Evolutionary conservation across 345 rosid species (phyloP).

Genomic region (Rhodomyrtus tomentosa): DNA sequence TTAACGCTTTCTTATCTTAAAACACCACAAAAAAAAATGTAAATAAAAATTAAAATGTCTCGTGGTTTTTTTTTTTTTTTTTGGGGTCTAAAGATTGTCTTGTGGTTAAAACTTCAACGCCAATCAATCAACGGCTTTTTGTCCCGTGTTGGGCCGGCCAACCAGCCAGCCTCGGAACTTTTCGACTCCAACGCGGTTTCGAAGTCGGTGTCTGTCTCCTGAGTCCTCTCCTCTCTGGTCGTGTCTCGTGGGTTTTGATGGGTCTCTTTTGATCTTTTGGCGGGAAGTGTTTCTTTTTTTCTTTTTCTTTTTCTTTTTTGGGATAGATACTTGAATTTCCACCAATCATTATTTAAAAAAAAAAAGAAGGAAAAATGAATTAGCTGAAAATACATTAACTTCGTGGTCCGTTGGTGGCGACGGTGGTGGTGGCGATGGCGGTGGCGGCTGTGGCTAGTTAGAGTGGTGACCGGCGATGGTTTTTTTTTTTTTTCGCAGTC

Average conservation of each 20-base stretch:
- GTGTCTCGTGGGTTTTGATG: background rate
- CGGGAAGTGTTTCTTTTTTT: background rate
- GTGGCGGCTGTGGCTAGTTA: too few species aligned
- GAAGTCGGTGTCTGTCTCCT: background rate
- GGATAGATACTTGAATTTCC: background rate
- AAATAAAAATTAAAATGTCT: background rate
- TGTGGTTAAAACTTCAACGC: background rate
- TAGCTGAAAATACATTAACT: accelerated
- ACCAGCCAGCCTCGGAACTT: background rate
- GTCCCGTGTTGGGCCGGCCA: background rate
- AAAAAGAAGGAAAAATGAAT: background rate
- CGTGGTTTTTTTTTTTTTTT: too few species aligned
- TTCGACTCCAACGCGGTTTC: background rate
- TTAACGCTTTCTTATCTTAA: background rate
- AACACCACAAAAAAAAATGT: background rate
- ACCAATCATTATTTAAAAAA: background rate
- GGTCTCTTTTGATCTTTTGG: background rate
- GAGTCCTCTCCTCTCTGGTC: background rate
- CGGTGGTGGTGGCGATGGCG: too few species aligned
- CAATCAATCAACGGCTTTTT: background rate
- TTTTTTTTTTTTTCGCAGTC: background rate
- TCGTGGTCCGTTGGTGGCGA: too few species aligned
- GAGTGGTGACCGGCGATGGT: accelerated
- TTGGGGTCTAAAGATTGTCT: too few species aligned
- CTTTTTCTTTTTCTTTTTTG: background rate